Evolutionary conservation across 805 yeast species (phyloP).

Genomic region (Pichia nakasei): DNA sequence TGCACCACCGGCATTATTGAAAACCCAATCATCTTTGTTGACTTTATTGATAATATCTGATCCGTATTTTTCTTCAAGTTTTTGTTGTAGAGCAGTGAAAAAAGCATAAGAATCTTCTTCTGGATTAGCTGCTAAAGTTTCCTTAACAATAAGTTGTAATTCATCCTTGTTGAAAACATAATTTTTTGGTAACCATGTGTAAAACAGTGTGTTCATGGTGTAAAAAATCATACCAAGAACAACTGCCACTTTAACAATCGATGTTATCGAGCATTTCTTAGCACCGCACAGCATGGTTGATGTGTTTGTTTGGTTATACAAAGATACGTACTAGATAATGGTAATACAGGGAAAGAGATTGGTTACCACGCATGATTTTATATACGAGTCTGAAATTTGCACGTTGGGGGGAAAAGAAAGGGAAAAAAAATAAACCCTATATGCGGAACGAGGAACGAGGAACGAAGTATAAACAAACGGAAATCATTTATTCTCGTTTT

Average conservation of each 20-base stretch:
- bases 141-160: constrained; percentile 50
- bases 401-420: too few species aligned
- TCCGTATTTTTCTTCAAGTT: constrained; percentile 59
- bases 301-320: too few species aligned
- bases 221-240: constrained; percentile 18
- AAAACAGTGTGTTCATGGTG: constrained; percentile 34
- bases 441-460: too few species aligned
- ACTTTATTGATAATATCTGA: constrained; percentile 56
- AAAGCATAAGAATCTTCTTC: constrained; percentile 55
- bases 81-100: constrained; percentile 51
- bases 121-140: constrained; percentile 43
- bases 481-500: too few species aligned
- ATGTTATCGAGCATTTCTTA: constrained; percentile 1
- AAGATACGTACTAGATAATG: too few species aligned
- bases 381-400: too few species aligned
- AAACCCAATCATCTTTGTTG: constrained; percentile 81
- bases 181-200: constrained; percentile 59
- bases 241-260: neutral
- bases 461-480: too few species aligned
- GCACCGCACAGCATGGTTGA: constrained; percentile 2
- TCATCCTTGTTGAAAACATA: constrained; percentile 63
- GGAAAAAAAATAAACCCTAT: too few species aligned
- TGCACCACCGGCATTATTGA: constrained; percentile 97
- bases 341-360: too few species aligned
- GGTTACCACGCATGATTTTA: too few species aligned